Evolutionary conservation across 2,329 filamentous ascomycete species (phyloP), one percentile per base, ranked within the genome.

Genomic region (Penicillium paneum): DNA sequence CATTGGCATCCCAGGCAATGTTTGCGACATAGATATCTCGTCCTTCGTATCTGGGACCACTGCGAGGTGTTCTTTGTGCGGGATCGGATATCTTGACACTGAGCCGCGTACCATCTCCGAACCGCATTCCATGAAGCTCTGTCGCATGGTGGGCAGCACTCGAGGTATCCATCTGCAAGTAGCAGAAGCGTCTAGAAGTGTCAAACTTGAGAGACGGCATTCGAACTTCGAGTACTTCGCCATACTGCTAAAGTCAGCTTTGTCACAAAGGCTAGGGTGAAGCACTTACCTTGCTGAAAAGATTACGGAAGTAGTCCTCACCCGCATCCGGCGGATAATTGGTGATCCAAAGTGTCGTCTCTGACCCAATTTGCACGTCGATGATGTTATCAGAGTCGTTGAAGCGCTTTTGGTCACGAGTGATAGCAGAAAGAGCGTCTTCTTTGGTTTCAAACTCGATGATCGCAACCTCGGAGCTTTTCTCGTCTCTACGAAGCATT

Each of bases 121-220:
- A 74, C 21, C 85, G 70, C 53, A 81, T 86, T 26, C 88, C 88
- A 66, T 97, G 82, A 45, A 96, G 81, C 55, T 83, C 76, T 0
- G 86, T 87, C 1, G 92, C 92, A 45, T 83, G 84, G 36, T 84
- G 80, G 0, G 91, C 90, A 49, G 83, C 82, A n/a, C 81, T 79
- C 3, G 81, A 74, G 31, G 85, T 84, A 44, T 85, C 81, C 70
- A 97, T 97, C n/a, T 95, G 90, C 7, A 97, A 81, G 71, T 99
- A 99, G 77, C 92, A 97, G 76, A 99, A 99, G 24, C 94, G 88
- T 31, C 94, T 89, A 64, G 90, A 87, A 1, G 88, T 87, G 66
- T 97, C 93, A 72, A 83, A 91, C 70, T 95, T 95, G 48, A 99
- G 82, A 53, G 91, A 96, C 2, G 94, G 94, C 75, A 94, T 94